Percentiles rank a stretch among this genome's conserved stretches.
Conservation (phyloP, 257 asterid species). For the Lycium barbarum region DNA sequence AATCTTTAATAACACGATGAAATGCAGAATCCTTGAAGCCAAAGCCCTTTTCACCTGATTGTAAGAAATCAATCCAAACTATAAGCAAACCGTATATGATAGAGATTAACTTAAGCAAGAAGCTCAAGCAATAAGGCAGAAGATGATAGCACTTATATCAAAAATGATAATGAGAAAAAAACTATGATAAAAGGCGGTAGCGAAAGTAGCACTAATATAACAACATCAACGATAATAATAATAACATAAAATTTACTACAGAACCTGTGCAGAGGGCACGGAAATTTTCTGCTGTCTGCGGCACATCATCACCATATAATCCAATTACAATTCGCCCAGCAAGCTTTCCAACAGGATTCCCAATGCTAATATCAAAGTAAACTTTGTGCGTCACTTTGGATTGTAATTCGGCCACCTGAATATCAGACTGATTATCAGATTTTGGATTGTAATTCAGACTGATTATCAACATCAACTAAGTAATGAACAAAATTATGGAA, state of each 20-base stretch:
- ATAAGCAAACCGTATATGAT: neutral
- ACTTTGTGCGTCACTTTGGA: slow-evolving; percentile 91
- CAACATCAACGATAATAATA: neutral
- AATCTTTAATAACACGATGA: slow-evolving; percentile 95
- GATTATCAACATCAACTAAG: slow-evolving; percentile 25
- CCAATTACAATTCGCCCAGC: slow-evolving; percentile 95
- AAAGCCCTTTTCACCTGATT: slow-evolving; percentile 92
- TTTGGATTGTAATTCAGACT: neutral
- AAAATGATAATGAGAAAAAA: neutral
- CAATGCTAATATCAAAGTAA: slow-evolving; percentile 86
- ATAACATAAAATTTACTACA: neutral
- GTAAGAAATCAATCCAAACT: slow-evolving; percentile 27
- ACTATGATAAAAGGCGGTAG: neutral
- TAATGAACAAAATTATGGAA: neutral
- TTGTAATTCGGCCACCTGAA: slow-evolving; percentile 74
- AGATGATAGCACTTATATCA: neutral
- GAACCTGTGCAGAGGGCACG: slow-evolving; percentile 94
- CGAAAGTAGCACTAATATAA: neutral
- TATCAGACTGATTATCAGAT: neutral
- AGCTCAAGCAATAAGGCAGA: neutral
- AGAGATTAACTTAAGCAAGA: neutral
- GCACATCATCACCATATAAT: slow-evolving; percentile 93
- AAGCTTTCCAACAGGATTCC: slow-evolving; percentile 88
- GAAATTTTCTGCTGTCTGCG: slow-evolving; percentile 92
- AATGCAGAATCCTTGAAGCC: slow-evolving; percentile 87